Evolutionary conservation across 1,139 yeast genomes (phyloP), one percentile per base, ranked within the genome.

Genomic region (Pichia sp.): DNA sequence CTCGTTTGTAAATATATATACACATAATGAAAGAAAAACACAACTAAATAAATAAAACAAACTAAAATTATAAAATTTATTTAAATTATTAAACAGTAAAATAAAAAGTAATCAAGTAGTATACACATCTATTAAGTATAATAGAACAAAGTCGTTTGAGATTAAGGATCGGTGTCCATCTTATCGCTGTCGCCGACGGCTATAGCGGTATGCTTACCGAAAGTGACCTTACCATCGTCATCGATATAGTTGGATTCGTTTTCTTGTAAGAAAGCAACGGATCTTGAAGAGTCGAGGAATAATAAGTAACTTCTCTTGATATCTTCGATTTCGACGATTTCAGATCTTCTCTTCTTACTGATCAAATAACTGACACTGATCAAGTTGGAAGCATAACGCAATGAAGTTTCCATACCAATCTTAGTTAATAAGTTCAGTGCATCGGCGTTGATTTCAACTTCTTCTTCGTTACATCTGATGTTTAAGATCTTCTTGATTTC

Each of bases 401-500:
- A 79, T 63, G 94, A 84, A 5, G 98, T 88, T 65, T 94, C 98
- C 56, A 79, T 78, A 14, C 97, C 98, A 58, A 91, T 90, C 68
- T 91, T 91, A 28, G 98, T 89, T 58, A 94, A 78, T 58, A 93
- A 74, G 40, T 89, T 95, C 56, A 93, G 74, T 0, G 97, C 97
- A 65, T 91, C 97, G 5, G 77, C 75, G 22, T 82, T 70, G 55
- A 93, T 73, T 58, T 89, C 96, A 40, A 88, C 94, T 67, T 93
- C 99, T 68, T 94, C 99, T 66, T 93, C 99, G 59, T 83, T 85
- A n/a, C 97, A 90, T 63, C 99, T 79, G 56, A 93, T 93, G 22
- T 88, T 77, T 54, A 94, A 71, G 59, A 94, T 94, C 48, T 93
- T 82, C 60, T 83, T 77, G 60, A 93, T 85, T 66, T 94, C 99